Conservation (phyloP, 345 rosid species). For the Carallia pectinifolia region DNA sequence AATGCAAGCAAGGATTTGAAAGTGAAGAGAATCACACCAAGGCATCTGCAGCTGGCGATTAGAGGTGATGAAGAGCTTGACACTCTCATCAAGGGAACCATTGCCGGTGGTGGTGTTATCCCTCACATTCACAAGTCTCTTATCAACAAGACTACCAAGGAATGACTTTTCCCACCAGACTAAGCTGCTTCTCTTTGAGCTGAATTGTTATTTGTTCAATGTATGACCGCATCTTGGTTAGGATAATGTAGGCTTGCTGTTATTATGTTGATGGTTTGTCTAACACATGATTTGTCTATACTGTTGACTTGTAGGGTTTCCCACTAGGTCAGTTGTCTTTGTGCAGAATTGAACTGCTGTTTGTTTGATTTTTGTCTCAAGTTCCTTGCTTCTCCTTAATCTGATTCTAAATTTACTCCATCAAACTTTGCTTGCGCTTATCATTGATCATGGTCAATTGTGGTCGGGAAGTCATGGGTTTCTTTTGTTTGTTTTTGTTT, state of each 20-base stretch:
- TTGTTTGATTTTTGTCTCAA: not conserved
- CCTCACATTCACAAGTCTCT: constrained; percentile 93
- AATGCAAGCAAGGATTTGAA: constrained; percentile 38
- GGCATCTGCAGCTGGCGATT: constrained; percentile 64
- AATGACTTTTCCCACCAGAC: constrained; percentile 27
- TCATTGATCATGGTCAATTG: too few relatives aligned
- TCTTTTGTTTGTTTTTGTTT: too few relatives aligned
- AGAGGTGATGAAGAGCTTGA: constrained; percentile 63
- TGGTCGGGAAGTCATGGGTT: too few relatives aligned
- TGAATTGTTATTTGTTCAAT: not conserved
- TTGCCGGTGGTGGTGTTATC: constrained; percentile 81
- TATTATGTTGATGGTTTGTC: constrained; percentile 3
- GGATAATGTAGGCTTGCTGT: constrained; percentile 6
- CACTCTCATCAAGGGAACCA: constrained; percentile 39
- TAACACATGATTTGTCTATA: constrained; percentile 21
- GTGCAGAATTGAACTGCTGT: not conserved
- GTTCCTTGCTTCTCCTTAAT: not conserved
- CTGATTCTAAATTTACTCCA: too few relatives aligned
- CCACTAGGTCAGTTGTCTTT: constrained; percentile 4
- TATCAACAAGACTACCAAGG: constrained; percentile 77
- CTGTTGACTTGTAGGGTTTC: constrained; percentile 25
- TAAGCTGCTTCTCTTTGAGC: not conserved
- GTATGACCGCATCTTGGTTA: constrained; percentile 14
- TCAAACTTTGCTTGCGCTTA: too few relatives aligned
- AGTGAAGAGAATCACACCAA: constrained; percentile 43